Conservation (phyloP, 306 rosid genomes). For the Oxytropis ochrocephala region DNA sequence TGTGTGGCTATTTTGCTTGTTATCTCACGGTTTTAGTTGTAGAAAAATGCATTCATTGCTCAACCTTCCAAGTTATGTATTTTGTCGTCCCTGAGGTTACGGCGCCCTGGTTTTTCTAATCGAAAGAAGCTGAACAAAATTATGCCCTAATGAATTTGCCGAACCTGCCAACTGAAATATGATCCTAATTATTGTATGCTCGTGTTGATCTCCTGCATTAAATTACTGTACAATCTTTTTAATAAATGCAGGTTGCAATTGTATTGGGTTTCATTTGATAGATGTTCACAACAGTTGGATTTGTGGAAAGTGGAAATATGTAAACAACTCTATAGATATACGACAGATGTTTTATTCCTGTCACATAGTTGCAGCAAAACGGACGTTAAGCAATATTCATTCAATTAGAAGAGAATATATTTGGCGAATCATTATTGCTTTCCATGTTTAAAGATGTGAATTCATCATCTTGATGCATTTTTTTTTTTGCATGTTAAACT, state of each 20-base stretch:
- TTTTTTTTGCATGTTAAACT: not conserved
- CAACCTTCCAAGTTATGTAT: not conserved
- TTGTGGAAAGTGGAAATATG: not conserved
- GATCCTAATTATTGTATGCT: not conserved
- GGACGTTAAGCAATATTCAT: not conserved
- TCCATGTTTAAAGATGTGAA: not conserved
- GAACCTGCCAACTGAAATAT: not conserved
- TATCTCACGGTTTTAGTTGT: not conserved
- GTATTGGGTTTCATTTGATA: slow-evolving; percentile 1
- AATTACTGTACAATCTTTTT: slow-evolving; percentile 1
- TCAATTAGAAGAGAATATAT: not conserved
- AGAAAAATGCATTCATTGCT: not conserved
- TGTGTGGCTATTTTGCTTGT: not conserved
- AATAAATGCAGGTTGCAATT: not conserved
- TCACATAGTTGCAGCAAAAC: not conserved
- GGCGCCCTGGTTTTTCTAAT: not conserved
- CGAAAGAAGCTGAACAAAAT: not conserved
- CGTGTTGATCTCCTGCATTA: not conserved
- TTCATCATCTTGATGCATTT: not conserved
- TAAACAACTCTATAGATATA: not conserved
- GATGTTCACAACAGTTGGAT: not conserved
- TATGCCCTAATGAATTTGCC: not conserved
- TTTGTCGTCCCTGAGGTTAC: not conserved
- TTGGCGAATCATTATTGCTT: not conserved
- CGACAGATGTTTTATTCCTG: not conserved